A percentile compares a stretch with the other conserved stretches of the same genome.
Conservation (phyloP, 2,329 filamentous ascomycete genomes). For the Fusarium oxysporum region DNA sequence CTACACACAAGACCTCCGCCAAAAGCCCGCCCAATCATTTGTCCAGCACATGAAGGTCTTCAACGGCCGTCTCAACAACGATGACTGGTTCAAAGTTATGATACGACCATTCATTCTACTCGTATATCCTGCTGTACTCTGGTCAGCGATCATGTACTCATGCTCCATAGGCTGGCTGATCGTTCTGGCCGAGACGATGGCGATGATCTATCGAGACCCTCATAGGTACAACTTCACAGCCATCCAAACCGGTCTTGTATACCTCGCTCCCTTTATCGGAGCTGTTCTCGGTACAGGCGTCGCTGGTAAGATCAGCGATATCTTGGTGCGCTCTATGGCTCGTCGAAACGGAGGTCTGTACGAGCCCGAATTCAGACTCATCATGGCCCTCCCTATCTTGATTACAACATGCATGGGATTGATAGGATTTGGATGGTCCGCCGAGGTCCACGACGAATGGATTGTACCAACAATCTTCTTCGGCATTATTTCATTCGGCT, state of each 20-base stretch:
- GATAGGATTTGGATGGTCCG: slow-evolving; percentile 95
- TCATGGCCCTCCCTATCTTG: slow-evolving; percentile 85
- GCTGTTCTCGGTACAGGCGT: slow-evolving; percentile 89
- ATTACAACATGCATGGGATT: slow-evolving; percentile 84
- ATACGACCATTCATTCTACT: too few relatives aligned
- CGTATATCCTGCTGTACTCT: too few relatives aligned
- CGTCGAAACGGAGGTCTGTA: slow-evolving; percentile 89
- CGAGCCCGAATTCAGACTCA: slow-evolving; percentile 89
- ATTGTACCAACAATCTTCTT: slow-evolving; percentile 95
- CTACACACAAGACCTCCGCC: too few relatives aligned
- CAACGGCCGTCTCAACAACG: too few relatives aligned
- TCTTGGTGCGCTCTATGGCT: slow-evolving; percentile 84
- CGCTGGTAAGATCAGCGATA: slow-evolving; percentile 86
- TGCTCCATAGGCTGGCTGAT: too few relatives aligned
- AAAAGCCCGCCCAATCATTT: too few relatives aligned
- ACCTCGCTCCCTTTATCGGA: slow-evolving; percentile 88
- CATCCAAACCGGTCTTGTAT: slow-evolving; percentile 84
- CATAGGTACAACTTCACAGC: slow-evolving; percentile 80
- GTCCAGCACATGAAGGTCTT: too few relatives aligned
- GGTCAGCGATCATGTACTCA: too few relatives aligned
- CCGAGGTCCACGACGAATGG: slow-evolving; percentile 77
- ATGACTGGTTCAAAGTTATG: too few relatives aligned
- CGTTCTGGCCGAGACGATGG: too few relatives aligned
- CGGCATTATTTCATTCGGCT: slow-evolving; percentile 90
- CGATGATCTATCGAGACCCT: too few relatives aligned